phyloP scores from a whole-genome alignment of 2,329 filamentous ascomycete species.

The Fusarium tanahbumbuense region DNA sequence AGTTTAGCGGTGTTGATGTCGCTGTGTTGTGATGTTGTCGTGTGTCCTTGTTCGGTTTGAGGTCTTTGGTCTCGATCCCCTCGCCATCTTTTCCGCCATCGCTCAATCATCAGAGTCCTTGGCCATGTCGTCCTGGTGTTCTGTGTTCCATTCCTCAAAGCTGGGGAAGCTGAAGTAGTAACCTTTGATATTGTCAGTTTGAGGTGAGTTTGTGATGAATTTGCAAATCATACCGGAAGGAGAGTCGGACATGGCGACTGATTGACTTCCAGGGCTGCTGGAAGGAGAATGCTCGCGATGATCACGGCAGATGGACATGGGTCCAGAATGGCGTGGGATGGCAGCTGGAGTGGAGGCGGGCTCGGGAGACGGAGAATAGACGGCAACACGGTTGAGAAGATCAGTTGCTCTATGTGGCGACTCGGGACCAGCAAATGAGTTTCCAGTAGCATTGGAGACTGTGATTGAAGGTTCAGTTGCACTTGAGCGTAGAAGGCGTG shows the following conservation, averaged over 20 bases:
- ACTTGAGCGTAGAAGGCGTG: constrained; percentile 65
- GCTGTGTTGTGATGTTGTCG: constrained; percentile 27
- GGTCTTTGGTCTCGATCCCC: constrained; percentile 23
- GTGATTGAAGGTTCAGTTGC: constrained; percentile 70
- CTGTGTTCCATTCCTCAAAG: constrained; percentile 74
- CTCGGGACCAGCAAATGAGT: constrained; percentile 62
- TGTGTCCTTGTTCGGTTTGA: constrained; percentile 31
- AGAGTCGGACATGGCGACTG: constrained; percentile 43
- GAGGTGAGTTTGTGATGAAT: constrained; percentile 41
- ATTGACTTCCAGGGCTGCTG: constrained; percentile 40
- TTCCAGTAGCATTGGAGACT: constrained; percentile 64
- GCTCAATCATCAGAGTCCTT: constrained; percentile 45
- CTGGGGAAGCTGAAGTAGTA: constrained; percentile 80
- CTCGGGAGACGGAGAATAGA: constrained; percentile 54
- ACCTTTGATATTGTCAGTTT: constrained; percentile 49
- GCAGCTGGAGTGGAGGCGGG: constrained; percentile 33
- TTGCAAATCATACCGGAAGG: constrained; percentile 42
- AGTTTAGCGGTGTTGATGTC: constrained; percentile 16
- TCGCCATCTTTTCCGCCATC: constrained; percentile 23
- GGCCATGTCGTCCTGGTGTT: constrained; percentile 42
- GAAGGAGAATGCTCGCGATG: constrained; percentile 37
- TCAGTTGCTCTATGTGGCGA: constrained; percentile 65
- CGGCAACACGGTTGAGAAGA: constrained; percentile 65
- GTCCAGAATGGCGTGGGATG: constrained; percentile 38
- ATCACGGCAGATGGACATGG: constrained; percentile 42